phyloP scores from a whole-genome alignment of 352 stramenopile genomes.

The Phytophthora cactorum region DNA sequence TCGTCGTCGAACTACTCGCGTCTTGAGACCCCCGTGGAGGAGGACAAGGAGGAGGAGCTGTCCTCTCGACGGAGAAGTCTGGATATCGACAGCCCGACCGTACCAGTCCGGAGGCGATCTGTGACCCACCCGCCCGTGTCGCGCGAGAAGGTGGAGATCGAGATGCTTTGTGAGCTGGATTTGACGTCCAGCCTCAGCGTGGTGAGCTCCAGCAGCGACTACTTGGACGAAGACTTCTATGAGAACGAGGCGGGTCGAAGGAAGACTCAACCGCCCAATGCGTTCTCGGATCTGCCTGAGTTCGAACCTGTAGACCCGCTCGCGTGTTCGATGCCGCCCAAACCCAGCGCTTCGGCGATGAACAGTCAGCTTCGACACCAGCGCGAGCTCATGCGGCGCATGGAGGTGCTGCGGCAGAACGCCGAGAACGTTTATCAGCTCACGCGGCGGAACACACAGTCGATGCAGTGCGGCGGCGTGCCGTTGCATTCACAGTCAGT shows the following conservation, averaged over 20 bases:
- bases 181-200: conserved; percentile 21
- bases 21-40: conserved; percentile 19
- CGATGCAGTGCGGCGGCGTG: conserved; percentile 24
- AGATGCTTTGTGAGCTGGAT: conserved; percentile 22
- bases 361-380: conserved; percentile 15
- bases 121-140: conserved; percentile 23
- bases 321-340: conserved; percentile 24
- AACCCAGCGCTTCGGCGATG: conserved; percentile 15
- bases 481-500: conserved; percentile 18
- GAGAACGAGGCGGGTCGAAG: conserved; percentile 27
- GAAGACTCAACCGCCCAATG: conserved; percentile 27
- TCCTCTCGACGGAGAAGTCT: conserved; percentile 16
- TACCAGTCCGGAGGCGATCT: conserved; percentile 20
- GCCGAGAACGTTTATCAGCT: conserved; percentile 44
- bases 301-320: conserved; percentile 19
- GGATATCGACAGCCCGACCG: not conserved
- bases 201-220: conserved; percentile 24
- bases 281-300: conserved; percentile 21
- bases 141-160: conserved; percentile 6
- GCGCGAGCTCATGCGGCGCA: conserved; percentile 34
- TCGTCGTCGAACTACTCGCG: conserved; percentile 23
- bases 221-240: conserved; percentile 26
- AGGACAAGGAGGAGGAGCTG: conserved; percentile 23
- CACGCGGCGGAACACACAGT: conserved; percentile 32
- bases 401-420: conserved; percentile 39